Evolutionary conservation across 257 asterid species (phyloP).

Genomic region (Nicotiana undulata): DNA sequence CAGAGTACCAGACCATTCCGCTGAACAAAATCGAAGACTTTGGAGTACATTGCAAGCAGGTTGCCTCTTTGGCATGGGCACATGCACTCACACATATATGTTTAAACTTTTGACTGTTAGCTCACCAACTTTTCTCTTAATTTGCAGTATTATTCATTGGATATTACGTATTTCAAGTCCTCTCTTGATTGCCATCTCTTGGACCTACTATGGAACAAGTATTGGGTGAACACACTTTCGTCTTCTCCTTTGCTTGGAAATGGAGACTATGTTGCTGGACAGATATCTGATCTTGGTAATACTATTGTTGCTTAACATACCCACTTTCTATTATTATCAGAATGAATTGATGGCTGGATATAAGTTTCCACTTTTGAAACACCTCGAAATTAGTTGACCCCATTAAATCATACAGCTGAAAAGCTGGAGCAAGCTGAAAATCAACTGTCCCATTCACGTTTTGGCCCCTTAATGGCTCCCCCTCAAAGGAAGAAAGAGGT

Average conservation of each 20-base stretch:
- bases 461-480: constrained; percentile 61
- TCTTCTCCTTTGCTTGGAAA: constrained; percentile 97
- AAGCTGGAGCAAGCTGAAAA: constrained; percentile 97
- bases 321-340: constrained; percentile 7
- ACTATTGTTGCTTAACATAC: background rate
- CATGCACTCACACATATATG: background rate
- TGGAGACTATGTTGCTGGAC: constrained; percentile 98
- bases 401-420: constrained; percentile 57
- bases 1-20: constrained; percentile 97
- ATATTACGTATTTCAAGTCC: constrained; percentile 93
- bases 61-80: constrained; percentile 4
- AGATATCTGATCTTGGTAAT: constrained; percentile 89
- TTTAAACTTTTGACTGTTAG: background rate
- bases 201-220: constrained; percentile 95
- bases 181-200: constrained; percentile 84
- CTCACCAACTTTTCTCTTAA: constrained; percentile 2
- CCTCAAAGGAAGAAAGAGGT: constrained; percentile 93
- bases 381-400: background rate
- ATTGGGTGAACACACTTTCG: constrained; percentile 98
- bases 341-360: background rate
- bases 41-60: constrained; percentile 99
- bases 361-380: background rate
- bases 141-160: constrained; percentile 83
- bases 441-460: constrained; percentile 83
- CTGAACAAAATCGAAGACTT: constrained; percentile 95